These are phyloP conservation scores for Tulasnella sp. DNA, from an alignment of 768 basidiomycete genomes.

Conservation along the genomic window DNA sequence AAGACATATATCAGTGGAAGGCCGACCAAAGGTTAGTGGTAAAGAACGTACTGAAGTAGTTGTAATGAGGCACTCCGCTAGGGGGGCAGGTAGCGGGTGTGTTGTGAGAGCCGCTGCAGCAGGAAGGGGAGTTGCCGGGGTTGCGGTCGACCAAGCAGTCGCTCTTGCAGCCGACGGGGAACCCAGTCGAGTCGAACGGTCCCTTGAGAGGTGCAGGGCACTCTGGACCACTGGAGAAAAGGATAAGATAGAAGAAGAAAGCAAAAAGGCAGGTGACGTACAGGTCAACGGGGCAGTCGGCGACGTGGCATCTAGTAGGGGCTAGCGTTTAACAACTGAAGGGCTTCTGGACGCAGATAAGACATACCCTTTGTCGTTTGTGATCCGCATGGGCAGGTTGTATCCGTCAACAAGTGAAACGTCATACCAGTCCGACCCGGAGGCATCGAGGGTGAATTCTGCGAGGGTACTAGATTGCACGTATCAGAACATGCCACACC, in stretches of 20 bases:
- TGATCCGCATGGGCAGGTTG: conserved; percentile 18
- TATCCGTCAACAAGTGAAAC: conserved; percentile 20
- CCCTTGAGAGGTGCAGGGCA: conserved; percentile 9
- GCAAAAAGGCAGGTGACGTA: not conserved
- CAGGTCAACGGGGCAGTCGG: conserved; percentile 17
- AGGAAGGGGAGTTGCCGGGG: conserved; percentile 11
- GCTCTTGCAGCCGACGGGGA: conserved; percentile 16
- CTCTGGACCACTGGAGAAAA: not conserved
- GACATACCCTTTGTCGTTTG: conserved; percentile 13
- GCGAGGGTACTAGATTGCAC: not conserved
- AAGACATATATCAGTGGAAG: conserved; percentile 19
- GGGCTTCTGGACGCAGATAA: not conserved
- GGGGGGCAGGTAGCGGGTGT: conserved; percentile 19
- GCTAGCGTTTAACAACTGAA: not conserved
- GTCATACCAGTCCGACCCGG: conserved; percentile 14
- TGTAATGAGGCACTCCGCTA: conserved; percentile 19
- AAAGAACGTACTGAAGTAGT: conserved; percentile 20
- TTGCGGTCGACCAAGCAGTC: conserved; percentile 16
- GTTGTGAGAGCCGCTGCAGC: conserved; percentile 15
- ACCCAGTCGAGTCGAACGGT: conserved; percentile 14
- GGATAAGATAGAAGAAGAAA: not conserved
- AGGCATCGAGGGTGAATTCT: not conserved
- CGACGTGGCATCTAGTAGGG: not conserved
- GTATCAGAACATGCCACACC: not conserved
- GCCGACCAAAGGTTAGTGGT: not conserved